Base-by-base conservation (phyloP, 2,329 filamentous ascomycete genomes). In the Geosmithia putterillii region DNA sequence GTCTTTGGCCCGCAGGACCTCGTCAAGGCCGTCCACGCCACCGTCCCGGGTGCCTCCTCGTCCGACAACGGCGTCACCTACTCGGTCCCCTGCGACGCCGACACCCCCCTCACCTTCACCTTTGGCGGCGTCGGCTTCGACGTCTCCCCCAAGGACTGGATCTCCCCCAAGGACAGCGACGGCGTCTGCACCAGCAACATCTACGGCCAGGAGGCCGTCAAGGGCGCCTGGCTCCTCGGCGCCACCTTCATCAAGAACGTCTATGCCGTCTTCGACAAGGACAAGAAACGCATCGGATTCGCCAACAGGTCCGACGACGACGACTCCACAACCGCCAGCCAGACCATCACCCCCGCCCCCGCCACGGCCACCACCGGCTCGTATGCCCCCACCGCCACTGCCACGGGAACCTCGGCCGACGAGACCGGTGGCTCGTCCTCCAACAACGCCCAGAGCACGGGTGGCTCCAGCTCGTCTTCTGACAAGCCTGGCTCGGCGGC, bases 181-280 rank as follows among this genome's bases (percentile, higher is more conserved):
- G 70, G 67, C 22, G 58, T 59, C 22, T 83, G 79, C 55, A 71
- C 76, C 17, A 89, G 84, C 57, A 88, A 85, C 52, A 75, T 94
- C 32, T 81, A 87, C 43, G 84, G 83, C 2, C 71, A 78, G 21
- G 74, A 82, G 55, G 76, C 85, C 14, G 79, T 86, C 40, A 63
- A 69, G 1, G 69, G 66, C 52, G 52, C 79, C 22, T 94, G 87
- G 86, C 69, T 95, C n/a, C 62, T 94, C 1, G 88, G 88, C 2
- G 87, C 88, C 50, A 76, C 83, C 1, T 94, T 94, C 53, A 63
- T 95, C 47, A 94, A 94, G 66, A 94, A 94, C 52, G 87, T 94
- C 15, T 94, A 94, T 57, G 70, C 78, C 2, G 81, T 92, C 20
- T 94, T 94, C 57, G 88, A 95, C 58, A 76, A 76, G 43, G 86